Conservation (phyloP, 768 basidiomycete species). For the Pleurotus sapidus region DNA sequence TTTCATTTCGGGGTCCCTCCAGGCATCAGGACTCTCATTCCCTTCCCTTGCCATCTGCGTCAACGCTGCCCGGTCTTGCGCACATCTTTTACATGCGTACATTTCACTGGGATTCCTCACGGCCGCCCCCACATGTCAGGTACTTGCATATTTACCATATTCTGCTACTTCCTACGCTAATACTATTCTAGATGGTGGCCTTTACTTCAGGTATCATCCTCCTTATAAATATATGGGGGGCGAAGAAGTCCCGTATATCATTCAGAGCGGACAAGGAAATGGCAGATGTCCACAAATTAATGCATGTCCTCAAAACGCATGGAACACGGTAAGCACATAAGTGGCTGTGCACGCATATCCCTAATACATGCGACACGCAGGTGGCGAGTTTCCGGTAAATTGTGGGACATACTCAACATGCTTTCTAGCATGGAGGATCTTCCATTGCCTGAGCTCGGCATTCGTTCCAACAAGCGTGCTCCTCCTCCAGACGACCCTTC, state of each 20-base stretch:
- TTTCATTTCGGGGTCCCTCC: constrained; percentile 55
- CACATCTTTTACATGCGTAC: constrained; percentile 48
- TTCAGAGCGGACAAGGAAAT: constrained; percentile 34
- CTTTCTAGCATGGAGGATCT: not conserved
- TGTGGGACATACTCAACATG: constrained; percentile 8
- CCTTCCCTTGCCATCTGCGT: constrained; percentile 70
- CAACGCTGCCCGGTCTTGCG: constrained; percentile 64
- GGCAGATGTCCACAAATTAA: constrained; percentile 39
- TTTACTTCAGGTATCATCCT: constrained; percentile 35
- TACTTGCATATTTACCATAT: not conserved
- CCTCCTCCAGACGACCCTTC: not conserved
- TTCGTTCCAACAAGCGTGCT: not conserved
- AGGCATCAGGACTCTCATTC: constrained; percentile 26
- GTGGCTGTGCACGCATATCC: too few species aligned
- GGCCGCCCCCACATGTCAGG: constrained; percentile 15
- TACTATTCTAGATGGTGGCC: constrained; percentile 14
- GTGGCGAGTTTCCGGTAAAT: constrained; percentile 15
- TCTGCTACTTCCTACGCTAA: not conserved
- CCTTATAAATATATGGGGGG: constrained; percentile 48
- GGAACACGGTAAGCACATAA: constrained; percentile 14
- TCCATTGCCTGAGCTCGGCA: not conserved
- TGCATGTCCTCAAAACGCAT: constrained; percentile 26
- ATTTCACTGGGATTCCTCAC: not conserved
- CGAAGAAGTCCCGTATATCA: constrained; percentile 25
- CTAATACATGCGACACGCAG: not conserved